phyloP scores from a whole-genome alignment of 805 yeast genomes.

The Ogataea pilisensis region DNA sequence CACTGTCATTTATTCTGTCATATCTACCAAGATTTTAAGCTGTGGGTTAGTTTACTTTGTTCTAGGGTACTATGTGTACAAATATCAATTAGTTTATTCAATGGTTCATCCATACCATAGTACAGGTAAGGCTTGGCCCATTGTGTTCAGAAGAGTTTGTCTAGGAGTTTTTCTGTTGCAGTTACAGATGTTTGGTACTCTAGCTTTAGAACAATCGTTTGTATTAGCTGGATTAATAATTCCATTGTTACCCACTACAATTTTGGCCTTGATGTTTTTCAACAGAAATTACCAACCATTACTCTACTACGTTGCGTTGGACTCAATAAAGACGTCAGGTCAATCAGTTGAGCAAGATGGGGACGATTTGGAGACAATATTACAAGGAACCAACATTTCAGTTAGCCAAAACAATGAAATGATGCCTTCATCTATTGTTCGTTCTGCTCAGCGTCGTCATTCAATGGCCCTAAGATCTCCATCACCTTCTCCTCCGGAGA shows the following conservation, averaged over 20 bases:
- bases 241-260: slow-evolving; percentile 46
- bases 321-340: slow-evolving; percentile 46
- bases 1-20: slow-evolving; percentile 55
- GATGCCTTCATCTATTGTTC: too few relatives aligned
- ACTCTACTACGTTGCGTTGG: slow-evolving; percentile 51
- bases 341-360: slow-evolving; percentile 27
- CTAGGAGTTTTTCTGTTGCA: slow-evolving; percentile 54
- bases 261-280: slow-evolving; percentile 44
- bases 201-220: slow-evolving; percentile 56
- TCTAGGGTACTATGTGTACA: slow-evolving; percentile 55
- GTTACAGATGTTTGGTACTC: slow-evolving; percentile 59
- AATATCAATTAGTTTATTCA: slow-evolving; percentile 57
- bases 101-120: slow-evolving; percentile 63
- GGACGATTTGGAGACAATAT: slow-evolving; percentile 16
- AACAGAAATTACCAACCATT: slow-evolving; percentile 53
- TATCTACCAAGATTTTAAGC: slow-evolving; percentile 55
- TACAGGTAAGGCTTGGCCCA: slow-evolving; percentile 66
- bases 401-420: slow-evolving; percentile 5
- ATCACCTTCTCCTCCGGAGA: slow-evolving; percentile 8
- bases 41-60: slow-evolving; percentile 55
- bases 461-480: slow-evolving; percentile 11
- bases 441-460: slow-evolving; percentile 8
- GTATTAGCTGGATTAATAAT: slow-evolving; percentile 43
- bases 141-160: slow-evolving; percentile 52
- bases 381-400: slow-evolving; percentile 6